Conservation (phyloP, 768 basidiomycete genomes). For the Leccinellum albellum region DNA sequence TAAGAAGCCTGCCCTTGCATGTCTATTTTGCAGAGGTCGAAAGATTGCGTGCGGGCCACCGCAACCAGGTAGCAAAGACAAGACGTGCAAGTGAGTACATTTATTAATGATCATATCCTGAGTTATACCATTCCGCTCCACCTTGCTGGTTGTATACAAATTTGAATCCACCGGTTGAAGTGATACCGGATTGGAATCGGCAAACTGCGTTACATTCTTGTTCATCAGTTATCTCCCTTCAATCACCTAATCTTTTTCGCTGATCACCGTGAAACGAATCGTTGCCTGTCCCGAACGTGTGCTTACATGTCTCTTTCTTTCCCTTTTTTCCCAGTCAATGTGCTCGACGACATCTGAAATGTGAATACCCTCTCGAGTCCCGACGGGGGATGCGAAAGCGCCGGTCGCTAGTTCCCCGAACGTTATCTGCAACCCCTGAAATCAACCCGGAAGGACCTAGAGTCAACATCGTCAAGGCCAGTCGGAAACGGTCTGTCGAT, state of each 20-base stretch:
- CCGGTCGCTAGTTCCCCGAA: slow-evolving; percentile 33
- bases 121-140: background rate
- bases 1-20: slow-evolving; percentile 62
- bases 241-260: slow-evolving; percentile 24
- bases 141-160: slow-evolving; percentile 5
- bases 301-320: slow-evolving; percentile 25
- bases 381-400: slow-evolving; percentile 60
- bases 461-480: slow-evolving; percentile 19
- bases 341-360: slow-evolving; percentile 61
- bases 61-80: slow-evolving; percentile 46
- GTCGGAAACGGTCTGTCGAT: slow-evolving; percentile 28
- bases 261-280: slow-evolving; percentile 23
- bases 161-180: slow-evolving; percentile 11
- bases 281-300: slow-evolving; percentile 4
- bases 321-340: slow-evolving; percentile 55
- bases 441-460: slow-evolving; percentile 22
- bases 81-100: slow-evolving; percentile 61
- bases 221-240: slow-evolving; percentile 12
- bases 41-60: slow-evolving; percentile 71
- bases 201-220: background rate
- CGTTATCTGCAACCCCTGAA: slow-evolving; percentile 26
- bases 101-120: background rate
- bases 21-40: slow-evolving; percentile 61
- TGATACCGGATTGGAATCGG: slow-evolving; percentile 13
- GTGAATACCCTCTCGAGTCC: slow-evolving; percentile 69